phyloP scores from a whole-genome alignment of 2,329 filamentous ascomycete genomes.

The Scortechinia acanthostroma region DNA sequence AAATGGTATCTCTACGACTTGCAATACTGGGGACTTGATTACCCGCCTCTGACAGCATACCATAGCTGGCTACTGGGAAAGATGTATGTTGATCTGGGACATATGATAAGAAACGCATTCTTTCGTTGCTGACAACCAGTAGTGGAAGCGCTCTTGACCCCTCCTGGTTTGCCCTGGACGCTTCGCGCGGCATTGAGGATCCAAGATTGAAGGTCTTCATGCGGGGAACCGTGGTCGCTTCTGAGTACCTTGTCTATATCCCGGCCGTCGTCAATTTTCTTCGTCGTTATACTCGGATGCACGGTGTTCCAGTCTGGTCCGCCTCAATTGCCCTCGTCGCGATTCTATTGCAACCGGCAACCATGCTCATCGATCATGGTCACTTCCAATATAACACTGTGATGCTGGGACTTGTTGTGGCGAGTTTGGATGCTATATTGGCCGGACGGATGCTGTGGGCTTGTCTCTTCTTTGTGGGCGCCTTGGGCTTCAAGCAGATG shows the following conservation, averaged over 20 bases:
- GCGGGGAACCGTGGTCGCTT: conserved; percentile 83
- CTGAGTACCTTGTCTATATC: conserved; percentile 83
- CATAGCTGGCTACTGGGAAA: conserved; percentile 93
- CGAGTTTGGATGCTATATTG: conserved; percentile 80
- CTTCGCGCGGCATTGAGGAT: conserved; percentile 76
- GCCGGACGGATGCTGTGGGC: conserved; percentile 81
- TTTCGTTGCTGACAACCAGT: conserved; percentile 1
- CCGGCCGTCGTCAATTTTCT: conserved; percentile 82
- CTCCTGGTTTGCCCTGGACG: conserved; percentile 78
- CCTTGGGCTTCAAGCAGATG: conserved; percentile 99
- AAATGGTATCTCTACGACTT: conserved; percentile 98
- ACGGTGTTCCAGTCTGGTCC: conserved; percentile 75
- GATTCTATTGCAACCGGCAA: conserved; percentile 84
- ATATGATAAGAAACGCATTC: too few relatives aligned
- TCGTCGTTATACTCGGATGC: conserved; percentile 70
- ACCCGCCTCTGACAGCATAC: conserved; percentile 93
- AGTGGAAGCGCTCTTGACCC: conserved; percentile 69
- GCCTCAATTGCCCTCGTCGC: conserved; percentile 79
- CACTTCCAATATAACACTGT: conserved; percentile 97
- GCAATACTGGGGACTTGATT: conserved; percentile 96
- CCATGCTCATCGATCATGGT: conserved; percentile 87
- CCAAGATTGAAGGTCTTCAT: conserved; percentile 84
- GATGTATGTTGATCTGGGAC: conserved; percentile 41
- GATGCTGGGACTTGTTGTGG: conserved; percentile 86
- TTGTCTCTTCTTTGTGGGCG: conserved; percentile 85